Percentiles rank a stretch among this genome's conserved stretches.
Evolutionary conservation across 176 grass and related monocot species (phyloP).

Genomic region (Metroxylon sagu): DNA sequence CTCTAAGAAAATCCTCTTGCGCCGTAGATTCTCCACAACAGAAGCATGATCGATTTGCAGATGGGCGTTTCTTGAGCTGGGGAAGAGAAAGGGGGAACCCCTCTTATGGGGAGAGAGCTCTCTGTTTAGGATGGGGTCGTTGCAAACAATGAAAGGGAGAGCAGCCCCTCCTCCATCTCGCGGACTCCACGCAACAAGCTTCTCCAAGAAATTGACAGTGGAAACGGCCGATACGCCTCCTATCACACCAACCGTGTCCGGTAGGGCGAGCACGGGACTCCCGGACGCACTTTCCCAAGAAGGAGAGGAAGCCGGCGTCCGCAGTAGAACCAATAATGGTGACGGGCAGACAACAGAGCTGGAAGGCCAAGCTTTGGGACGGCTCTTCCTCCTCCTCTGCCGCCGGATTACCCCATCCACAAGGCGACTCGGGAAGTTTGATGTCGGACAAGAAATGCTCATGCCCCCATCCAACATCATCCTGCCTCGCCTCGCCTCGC

Average conservation of each 20-base stretch:
- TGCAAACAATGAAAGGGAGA: constrained; percentile 59
- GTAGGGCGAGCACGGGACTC: constrained; percentile 13
- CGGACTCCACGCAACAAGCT: constrained; percentile 44
- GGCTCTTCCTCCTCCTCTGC: constrained; percentile 3
- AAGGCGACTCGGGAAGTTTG: constrained; percentile 2
- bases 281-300: constrained; percentile 24
- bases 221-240: constrained; percentile 44
- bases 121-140: constrained; percentile 33
- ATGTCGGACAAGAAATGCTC: constrained; percentile 9
- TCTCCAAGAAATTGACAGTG: constrained; percentile 56
- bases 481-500: no score
- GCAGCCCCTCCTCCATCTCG: constrained; percentile 24
- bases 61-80: not conserved
- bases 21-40: constrained; percentile 41
- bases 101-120: constrained; percentile 19
- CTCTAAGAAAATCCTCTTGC: constrained; percentile 53
- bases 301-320: constrained; percentile 23
- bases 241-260: constrained; percentile 44
- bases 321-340: constrained; percentile 28
- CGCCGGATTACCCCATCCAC: constrained; percentile 5
- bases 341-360: constrained; percentile 34
- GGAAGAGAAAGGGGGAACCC: not conserved
- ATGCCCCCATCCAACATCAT: not conserved
- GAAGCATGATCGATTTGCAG: constrained; percentile 5
- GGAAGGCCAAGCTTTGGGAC: constrained; percentile 23